Evolutionary conservation across 176 grass and related monocot genomes (phyloP).

Genomic region (Triticum aestivum): DNA sequence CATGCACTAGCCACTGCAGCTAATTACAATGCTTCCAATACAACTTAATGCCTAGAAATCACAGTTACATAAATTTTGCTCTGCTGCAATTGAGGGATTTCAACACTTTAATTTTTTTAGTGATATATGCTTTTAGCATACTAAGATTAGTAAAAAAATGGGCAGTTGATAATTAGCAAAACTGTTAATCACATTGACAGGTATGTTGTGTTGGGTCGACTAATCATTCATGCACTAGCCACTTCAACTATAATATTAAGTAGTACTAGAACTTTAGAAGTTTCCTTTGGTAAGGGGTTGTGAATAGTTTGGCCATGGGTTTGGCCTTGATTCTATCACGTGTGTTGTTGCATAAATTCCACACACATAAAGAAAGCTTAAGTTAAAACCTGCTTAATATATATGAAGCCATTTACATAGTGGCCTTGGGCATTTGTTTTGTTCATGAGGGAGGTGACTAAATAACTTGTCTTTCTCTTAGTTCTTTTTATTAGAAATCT

Average conservation of each 20-base stretch:
- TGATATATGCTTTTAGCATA: background rate
- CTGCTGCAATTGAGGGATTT: background rate
- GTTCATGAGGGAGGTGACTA: too few relatives aligned
- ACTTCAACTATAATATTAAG: background rate
- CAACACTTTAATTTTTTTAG: background rate
- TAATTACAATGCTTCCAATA: background rate
- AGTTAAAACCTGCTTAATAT: background rate
- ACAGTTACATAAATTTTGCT: background rate
- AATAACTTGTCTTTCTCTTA: too few relatives aligned
- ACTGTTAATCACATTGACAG: background rate
- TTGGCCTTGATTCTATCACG: constrained; percentile 34
- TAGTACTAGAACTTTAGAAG: background rate
- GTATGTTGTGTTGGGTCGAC: background rate
- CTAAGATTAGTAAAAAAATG: too few relatives aligned
- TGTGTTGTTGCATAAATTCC: background rate
- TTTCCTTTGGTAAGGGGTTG: background rate
- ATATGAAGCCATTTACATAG: background rate
- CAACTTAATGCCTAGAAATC: background rate
- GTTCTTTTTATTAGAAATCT: too few relatives aligned
- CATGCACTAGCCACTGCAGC: too few relatives aligned
- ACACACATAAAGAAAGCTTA: background rate
- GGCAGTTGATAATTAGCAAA: background rate
- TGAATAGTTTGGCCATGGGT: background rate
- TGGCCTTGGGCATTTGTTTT: too few relatives aligned
- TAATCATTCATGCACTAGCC: background rate